phyloP scores from a whole-genome alignment of 2,329 filamentous ascomycete species.

The Cladorrhinum sp. region DNA sequence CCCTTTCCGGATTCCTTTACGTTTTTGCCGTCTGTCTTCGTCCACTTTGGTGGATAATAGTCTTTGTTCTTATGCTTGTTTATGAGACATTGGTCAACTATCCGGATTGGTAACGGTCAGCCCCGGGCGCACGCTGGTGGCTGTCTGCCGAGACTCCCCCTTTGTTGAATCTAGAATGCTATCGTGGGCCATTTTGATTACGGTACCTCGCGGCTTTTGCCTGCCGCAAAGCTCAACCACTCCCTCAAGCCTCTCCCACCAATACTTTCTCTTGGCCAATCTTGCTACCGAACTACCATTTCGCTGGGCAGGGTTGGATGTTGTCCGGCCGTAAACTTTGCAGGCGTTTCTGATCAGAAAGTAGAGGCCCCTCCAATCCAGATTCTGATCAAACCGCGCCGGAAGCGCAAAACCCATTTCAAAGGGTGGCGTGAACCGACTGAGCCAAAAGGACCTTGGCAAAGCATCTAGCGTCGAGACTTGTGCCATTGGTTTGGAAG shows the following conservation, averaged over 20 bases:
- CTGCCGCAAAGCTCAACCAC: neutral
- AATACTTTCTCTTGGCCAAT: slow-evolving; percentile 14
- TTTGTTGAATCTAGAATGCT: neutral
- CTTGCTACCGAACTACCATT: neutral
- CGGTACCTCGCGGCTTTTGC: neutral
- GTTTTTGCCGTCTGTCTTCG: neutral
- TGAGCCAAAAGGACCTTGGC: slow-evolving; percentile 14
- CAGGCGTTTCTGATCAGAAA: slow-evolving; percentile 8
- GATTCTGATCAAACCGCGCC: neutral
- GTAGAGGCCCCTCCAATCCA: slow-evolving; percentile 16
- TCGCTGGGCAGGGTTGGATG: neutral
- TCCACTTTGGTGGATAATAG: neutral
- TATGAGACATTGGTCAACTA: neutral
- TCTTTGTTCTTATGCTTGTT: neutral
- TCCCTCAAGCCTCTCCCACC: slow-evolving; percentile 14
- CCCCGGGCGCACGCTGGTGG: neutral
- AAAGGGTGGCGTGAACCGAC: slow-evolving; percentile 11
- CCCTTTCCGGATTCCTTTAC: neutral
- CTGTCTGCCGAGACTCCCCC: neutral
- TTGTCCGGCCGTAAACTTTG: neutral
- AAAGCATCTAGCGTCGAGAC: neutral
- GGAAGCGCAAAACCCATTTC: slow-evolving; percentile 19
- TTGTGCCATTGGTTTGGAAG: slow-evolving; percentile 1
- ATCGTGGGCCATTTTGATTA: neutral
- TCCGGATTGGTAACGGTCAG: neutral